phyloP scores from a whole-genome alignment of 805 yeast species.

The Metschnikowia cubensis region DNA sequence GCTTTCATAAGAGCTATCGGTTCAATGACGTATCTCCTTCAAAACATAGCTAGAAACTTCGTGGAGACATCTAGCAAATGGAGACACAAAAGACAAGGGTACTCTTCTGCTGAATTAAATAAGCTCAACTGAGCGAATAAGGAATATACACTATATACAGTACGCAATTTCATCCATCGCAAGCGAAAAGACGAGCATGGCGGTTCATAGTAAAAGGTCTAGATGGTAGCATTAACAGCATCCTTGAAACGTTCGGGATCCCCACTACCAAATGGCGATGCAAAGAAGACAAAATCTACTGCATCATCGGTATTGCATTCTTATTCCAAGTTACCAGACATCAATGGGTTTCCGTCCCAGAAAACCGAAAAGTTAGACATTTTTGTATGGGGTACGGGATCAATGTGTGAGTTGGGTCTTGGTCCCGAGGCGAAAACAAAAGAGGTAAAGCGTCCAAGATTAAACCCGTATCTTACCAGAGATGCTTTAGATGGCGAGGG shows the following conservation, averaged over 20 bases:
- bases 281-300: conserved; percentile 27
- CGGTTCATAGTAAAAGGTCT: neutral
- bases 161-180: neutral
- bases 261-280: conserved; percentile 16
- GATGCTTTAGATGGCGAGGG: conserved; percentile 50
- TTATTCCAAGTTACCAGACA: conserved; percentile 43
- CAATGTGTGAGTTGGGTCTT: conserved; percentile 96
- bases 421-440: conserved; percentile 91
- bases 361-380: conserved; percentile 59
- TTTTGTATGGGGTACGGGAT: conserved; percentile 94
- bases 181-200: neutral
- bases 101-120: conserved; percentile 31
- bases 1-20: conserved; percentile 82
- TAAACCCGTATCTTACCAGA: conserved; percentile 68
- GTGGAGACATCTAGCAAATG: conserved; percentile 40
- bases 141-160: neutral
- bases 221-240: conserved; percentile 44
- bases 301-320: conserved; percentile 46
- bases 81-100: conserved; percentile 39
- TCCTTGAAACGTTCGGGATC: conserved; percentile 26
- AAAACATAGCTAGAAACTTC: conserved; percentile 31
- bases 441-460: conserved; percentile 93
- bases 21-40: conserved; percentile 63
- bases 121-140: conserved; percentile 24
- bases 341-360: conserved; percentile 37